Evolutionary conservation across 257 asterid species (phyloP).

Genomic region (Echites panduratus): DNA sequence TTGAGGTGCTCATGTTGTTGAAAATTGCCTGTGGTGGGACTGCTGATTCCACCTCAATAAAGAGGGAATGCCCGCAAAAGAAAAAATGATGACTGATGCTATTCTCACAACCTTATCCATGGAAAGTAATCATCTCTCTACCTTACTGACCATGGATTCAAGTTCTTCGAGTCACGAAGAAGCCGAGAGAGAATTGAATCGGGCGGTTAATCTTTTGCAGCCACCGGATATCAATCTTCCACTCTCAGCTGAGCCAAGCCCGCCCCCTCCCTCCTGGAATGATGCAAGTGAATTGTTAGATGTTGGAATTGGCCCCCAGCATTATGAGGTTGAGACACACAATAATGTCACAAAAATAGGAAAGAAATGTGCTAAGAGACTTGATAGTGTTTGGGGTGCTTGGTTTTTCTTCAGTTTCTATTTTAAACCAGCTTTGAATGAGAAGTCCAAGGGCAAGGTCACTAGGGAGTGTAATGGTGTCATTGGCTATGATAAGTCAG

Average conservation of each 20-base stretch:
- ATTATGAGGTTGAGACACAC: conserved; percentile 33
- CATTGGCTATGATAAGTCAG: conserved; percentile 35
- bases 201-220: conserved; percentile 35
- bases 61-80: conserved; percentile 31
- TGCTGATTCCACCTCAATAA: conserved; percentile 8
- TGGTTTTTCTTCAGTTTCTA: conserved; percentile 48
- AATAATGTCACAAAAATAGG: conserved; percentile 31
- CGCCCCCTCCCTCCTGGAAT: conserved; percentile 34
- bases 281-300: conserved; percentile 35
- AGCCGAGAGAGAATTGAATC: conserved; percentile 36
- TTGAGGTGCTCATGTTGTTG: conserved; percentile 17
- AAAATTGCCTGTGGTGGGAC: conserved; percentile 20
- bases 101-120: conserved; percentile 39
- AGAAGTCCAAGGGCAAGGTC: conserved; percentile 30
- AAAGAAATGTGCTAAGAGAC: conserved; percentile 41
- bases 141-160: conserved; percentile 44
- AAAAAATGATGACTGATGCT: conserved; percentile 44
- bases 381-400: conserved; percentile 50
- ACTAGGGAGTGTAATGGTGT: conserved; percentile 27
- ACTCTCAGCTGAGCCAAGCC: conserved; percentile 38
- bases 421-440: conserved; percentile 41
- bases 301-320: conserved; percentile 38
- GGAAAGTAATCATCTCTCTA: conserved; percentile 42
- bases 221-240: conserved; percentile 49
- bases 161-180: conserved; percentile 39